Base-by-base conservation (phyloP, 2,329 filamentous ascomycete genomes). In the Aspergillus luchuensis region DNA sequence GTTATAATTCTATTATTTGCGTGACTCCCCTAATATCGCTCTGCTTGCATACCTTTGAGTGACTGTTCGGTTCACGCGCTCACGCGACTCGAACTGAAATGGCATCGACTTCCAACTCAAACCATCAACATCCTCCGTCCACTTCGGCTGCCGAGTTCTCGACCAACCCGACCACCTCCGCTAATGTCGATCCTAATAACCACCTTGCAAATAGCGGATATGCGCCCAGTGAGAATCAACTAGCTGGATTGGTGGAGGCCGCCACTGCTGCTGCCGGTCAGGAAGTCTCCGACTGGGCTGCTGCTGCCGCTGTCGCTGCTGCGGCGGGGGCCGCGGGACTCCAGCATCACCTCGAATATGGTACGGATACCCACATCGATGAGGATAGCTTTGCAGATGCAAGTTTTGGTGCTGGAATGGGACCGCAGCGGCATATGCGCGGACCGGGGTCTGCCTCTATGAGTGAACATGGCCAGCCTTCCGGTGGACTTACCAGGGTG, bases 301-400 rank as follows among this genome's bases (percentile, higher is more conserved):
- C 69, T 69, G 71, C 38, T 74, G 80, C 71, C 68, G 77, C 79
- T 77, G 82, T 63, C 75, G 80, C 61, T 71, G 82, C 69, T 68
- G 81, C 66, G 71, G 80, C 76, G 78, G 83, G 69, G 77, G 81
- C 66, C 78, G 82, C 72, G 2, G 67, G 69, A 2, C 67, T 73
- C 25, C 75, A 78, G 56, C 71, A 72, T 53, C 76, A 78, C 48
- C 61, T 79, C n/a, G 76, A 78, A 4, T 79, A 79, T 62, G 68
- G 69, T 2, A 58, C 71, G 7, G 76, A 78, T 5, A 74, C 78
- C 45, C 75, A 79, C 59, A 69, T 79, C 53, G 71, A 71, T 8
- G 76, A 78, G 36, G 77, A 79, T 55, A 70, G 72, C 1, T 78
- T 79, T 63, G 71, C 69, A 2, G 75, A 78, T 56, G 62, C 71